These are phyloP conservation scores for Globisporangium sylvaticum DNA, from an alignment of 352 stramenopile genomes.

Conservation along the genomic window DNA sequence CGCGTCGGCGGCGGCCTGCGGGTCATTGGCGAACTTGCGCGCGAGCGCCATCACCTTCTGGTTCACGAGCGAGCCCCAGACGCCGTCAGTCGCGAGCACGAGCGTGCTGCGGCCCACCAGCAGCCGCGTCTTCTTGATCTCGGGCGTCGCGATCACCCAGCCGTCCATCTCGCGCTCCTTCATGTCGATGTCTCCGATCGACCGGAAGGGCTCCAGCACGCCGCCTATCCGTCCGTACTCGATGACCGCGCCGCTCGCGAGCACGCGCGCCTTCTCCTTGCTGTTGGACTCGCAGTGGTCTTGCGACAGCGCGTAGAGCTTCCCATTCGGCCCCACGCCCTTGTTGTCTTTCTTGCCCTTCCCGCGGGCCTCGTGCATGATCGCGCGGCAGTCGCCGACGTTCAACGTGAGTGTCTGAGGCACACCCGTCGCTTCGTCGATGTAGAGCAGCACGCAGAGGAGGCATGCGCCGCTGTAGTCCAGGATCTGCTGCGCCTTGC, in stretches of 20 bases:
- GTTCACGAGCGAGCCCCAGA: conserved; percentile 68
- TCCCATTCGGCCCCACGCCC: conserved; percentile 8
- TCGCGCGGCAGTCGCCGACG: conserved; percentile 66
- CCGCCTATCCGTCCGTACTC: conserved; percentile 70
- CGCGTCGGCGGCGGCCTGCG: conserved; percentile 44
- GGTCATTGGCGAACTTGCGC: conserved; percentile 19
- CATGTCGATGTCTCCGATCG: conserved; percentile 83
- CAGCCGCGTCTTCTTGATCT: conserved; percentile 50
- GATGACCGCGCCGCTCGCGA: conserved; percentile 60
- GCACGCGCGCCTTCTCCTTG: conserved; percentile 55
- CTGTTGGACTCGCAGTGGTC: conserved; percentile 74
- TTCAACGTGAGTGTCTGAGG: conserved; percentile 63
- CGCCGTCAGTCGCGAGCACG: conserved; percentile 69
- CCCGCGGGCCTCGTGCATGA: conserved; percentile 33
- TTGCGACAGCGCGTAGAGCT: conserved; percentile 33
- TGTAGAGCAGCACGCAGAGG: conserved; percentile 48
- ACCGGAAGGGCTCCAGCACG: conserved; percentile 76
- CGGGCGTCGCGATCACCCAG: conserved; percentile 70
- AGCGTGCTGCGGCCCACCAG: conserved; percentile 41
- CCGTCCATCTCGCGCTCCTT: conserved; percentile 66
- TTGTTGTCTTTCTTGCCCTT: conserved; percentile 21
- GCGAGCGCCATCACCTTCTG: conserved; percentile 50
- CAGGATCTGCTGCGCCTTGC: conserved; percentile 26
- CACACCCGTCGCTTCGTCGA: conserved; percentile 27
- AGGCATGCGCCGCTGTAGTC: conserved; percentile 72